Percentiles rank a stretch among this genome's conserved stretches.
Evolutionary conservation across 1,284 basidiomycete genomes (phyloP).

Genomic region (Cryptococcus floricola): DNA sequence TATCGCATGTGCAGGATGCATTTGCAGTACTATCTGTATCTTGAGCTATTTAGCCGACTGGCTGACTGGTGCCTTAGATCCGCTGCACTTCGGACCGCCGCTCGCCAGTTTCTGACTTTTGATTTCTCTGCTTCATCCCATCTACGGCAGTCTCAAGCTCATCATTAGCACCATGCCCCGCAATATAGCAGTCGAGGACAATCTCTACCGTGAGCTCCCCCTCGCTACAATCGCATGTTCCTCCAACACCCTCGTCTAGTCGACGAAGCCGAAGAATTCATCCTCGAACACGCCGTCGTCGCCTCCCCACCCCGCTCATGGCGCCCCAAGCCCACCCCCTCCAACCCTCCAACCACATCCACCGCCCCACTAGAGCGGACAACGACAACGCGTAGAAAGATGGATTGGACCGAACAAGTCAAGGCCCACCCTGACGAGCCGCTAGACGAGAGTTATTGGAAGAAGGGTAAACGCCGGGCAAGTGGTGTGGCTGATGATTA

Average conservation of each 20-base stretch:
- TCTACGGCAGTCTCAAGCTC: too few relatives aligned
- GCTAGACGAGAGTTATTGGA: conserved; percentile 8
- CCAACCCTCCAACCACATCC: conserved; percentile 6
- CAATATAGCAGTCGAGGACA: conserved; percentile 20
- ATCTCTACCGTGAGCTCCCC: conserved; percentile 20
- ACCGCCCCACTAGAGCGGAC: conserved; percentile 15
- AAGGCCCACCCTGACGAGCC: conserved; percentile 23
- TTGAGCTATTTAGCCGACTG: too few relatives aligned
- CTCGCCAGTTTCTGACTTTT: too few relatives aligned
- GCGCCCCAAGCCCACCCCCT: conserved; percentile 15
- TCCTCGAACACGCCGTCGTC: conserved; percentile 34
- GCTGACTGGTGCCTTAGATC: too few relatives aligned
- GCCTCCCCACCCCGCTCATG: conserved; percentile 30
- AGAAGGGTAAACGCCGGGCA: background rate
- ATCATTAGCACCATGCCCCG: conserved; percentile 16
- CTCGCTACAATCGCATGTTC: background rate
- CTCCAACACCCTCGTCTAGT: conserved; percentile 12
- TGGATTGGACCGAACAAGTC: conserved; percentile 37
- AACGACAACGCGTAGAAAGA: conserved; percentile 20
- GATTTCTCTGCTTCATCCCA: too few relatives aligned
- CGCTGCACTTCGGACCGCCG: too few relatives aligned
- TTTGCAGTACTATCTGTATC: too few relatives aligned
- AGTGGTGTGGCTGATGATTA: background rate
- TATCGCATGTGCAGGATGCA: too few relatives aligned
- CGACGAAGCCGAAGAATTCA: conserved; percentile 39